phyloP scores from a whole-genome alignment of 2,329 filamentous ascomycete genomes.

The Rutstroemia sp. region DNA sequence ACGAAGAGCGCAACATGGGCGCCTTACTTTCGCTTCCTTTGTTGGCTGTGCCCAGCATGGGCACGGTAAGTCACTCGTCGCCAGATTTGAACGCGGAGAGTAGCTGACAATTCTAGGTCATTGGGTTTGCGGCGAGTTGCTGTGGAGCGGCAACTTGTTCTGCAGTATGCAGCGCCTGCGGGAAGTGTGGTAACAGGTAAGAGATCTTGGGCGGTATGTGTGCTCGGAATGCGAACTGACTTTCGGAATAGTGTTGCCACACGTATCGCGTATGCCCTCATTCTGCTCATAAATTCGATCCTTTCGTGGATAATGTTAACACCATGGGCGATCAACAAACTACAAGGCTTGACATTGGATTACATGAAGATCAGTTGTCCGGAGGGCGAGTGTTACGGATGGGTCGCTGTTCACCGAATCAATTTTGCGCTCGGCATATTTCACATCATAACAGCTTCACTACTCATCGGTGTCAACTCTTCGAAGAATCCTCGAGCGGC shows the following conservation, averaged over 20 bases:
- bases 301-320: conserved; percentile 99
- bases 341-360: conserved; percentile 85
- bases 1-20: conserved; percentile 55
- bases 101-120: conserved; percentile 43
- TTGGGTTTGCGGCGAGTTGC: conserved; percentile 79
- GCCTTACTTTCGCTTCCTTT: conserved; percentile 85
- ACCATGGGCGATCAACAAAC: conserved; percentile 93
- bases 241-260: conserved; percentile 69
- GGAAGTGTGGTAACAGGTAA: conserved; percentile 93
- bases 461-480: conserved; percentile 79
- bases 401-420: conserved; percentile 93
- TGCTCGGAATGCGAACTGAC: not conserved
- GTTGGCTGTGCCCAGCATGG: conserved; percentile 76
- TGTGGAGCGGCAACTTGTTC: conserved; percentile 96
- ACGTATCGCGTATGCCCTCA: conserved; percentile 89
- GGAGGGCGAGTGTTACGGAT: conserved; percentile 86
- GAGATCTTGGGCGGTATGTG: conserved; percentile 10
- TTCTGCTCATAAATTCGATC: conserved; percentile 94
- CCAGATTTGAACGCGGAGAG: conserved; percentile 1
- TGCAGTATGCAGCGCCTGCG: conserved; percentile 89
- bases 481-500: conserved; percentile 82
- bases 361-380: conserved; percentile 94
- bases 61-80: conserved; percentile 58
- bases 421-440: conserved; percentile 96
- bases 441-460: conserved; percentile 76